phyloP scores from a whole-genome alignment of 306 rosid genomes.

The Elaeagnus macrophylla region DNA sequence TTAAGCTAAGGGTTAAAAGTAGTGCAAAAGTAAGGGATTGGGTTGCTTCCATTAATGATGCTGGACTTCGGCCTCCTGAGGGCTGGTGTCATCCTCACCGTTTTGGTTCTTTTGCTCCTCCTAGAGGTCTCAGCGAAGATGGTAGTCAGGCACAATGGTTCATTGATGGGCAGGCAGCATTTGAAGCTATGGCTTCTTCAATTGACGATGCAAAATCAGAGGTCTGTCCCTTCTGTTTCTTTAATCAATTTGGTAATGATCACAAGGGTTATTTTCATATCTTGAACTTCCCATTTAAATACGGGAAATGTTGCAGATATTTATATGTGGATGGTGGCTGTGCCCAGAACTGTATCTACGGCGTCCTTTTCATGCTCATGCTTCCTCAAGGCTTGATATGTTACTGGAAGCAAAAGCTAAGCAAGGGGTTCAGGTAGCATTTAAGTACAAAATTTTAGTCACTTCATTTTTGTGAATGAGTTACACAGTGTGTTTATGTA shows the following conservation, averaged over 20 bases:
- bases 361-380: constrained; percentile 71
- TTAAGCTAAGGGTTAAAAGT: constrained; percentile 66
- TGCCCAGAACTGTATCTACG: constrained; percentile 91
- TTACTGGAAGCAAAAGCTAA: constrained; percentile 91
- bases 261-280: constrained; percentile 17
- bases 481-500: too few relatives aligned
- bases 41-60: constrained; percentile 93
- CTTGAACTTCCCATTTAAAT: constrained; percentile 25
- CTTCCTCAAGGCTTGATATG: constrained; percentile 78
- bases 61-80: constrained; percentile 95
- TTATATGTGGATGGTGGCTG: constrained; percentile 98
- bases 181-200: constrained; percentile 86
- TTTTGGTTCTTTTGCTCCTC: constrained; percentile 95
- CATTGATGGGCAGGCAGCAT: constrained; percentile 82
- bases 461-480: neutral
- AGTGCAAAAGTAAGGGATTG: constrained; percentile 75
- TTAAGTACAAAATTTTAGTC: neutral
- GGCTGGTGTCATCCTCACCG: constrained; percentile 99
- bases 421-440: constrained; percentile 90
- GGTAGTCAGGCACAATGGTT: constrained; percentile 96
- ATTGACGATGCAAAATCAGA: constrained; percentile 93
- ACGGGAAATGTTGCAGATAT: constrained; percentile 64
- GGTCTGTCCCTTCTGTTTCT: constrained; percentile 36
- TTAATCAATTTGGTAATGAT: constrained; percentile 6
- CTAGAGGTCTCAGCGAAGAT: constrained; percentile 86